Evolutionary conservation across 768 basidiomycete species (phyloP).

Genomic region (Auriscalpium vulgare): DNA sequence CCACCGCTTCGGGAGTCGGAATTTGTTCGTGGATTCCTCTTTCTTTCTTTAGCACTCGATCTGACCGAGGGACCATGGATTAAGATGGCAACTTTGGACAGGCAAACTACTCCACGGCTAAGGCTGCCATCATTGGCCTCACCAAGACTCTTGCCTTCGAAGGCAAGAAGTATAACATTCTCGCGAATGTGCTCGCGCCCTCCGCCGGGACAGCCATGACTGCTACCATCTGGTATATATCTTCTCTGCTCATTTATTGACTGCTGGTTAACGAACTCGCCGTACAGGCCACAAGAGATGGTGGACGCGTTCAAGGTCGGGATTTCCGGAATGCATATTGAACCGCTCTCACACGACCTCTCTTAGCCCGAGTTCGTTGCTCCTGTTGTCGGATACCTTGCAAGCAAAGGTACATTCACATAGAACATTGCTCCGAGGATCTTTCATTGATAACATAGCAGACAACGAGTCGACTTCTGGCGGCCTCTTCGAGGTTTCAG

Average conservation of each 20-base stretch:
- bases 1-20: slow-evolving; percentile 88
- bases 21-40: slow-evolving; percentile 56
- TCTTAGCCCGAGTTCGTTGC: slow-evolving; percentile 82
- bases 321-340: neutral
- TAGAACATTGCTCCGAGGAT: neutral
- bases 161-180: slow-evolving; percentile 84
- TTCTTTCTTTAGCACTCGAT: neutral
- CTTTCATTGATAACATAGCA: slow-evolving; percentile 12
- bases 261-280: neutral
- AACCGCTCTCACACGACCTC: neutral
- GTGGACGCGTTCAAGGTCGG: slow-evolving; percentile 80
- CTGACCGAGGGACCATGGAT: neutral
- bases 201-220: slow-evolving; percentile 92
- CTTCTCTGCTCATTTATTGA: neutral
- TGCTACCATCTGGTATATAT: slow-evolving; percentile 60
- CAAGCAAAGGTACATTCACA: slow-evolving; percentile 49
- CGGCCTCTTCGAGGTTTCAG: slow-evolving; percentile 75
- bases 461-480: slow-evolving; percentile 71
- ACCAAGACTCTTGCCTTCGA: slow-evolving; percentile 89
- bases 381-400: slow-evolving; percentile 86
- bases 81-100: slow-evolving; percentile 93
- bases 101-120: slow-evolving; percentile 91
- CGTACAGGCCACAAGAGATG: slow-evolving; percentile 66
- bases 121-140: slow-evolving; percentile 84
- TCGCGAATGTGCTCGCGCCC: slow-evolving; percentile 83